These are phyloP conservation scores for Telfairia occidentalis DNA, from an alignment of 331 rosid genomes.

Conservation along the genomic window DNA sequence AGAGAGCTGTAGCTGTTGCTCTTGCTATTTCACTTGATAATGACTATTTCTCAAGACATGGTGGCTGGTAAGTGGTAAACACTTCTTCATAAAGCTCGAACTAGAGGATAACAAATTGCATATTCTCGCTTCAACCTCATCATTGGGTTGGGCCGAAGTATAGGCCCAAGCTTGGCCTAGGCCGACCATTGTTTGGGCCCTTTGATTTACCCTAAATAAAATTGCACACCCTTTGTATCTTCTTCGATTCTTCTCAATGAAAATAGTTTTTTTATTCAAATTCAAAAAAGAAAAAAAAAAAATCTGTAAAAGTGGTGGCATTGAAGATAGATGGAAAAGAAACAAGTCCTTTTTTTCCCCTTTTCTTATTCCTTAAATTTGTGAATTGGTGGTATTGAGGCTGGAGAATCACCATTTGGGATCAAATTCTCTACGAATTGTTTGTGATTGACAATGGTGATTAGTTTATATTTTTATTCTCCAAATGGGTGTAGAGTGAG, in stretches of 20 bases:
- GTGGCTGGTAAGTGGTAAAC: conserved; percentile 65
- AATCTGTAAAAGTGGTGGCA: background rate
- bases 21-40: conserved; percentile 94
- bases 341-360: background rate
- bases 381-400: background rate
- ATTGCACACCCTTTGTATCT: background rate
- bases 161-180: too few relatives aligned
- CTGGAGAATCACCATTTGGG: background rate
- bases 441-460: background rate
- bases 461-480: background rate
- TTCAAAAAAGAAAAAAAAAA: background rate
- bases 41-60: conserved; percentile 90
- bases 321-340: background rate
- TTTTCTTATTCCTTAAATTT: background rate
- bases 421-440: background rate
- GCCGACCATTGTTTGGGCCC: too few relatives aligned
- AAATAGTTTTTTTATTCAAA: background rate
- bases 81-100: background rate
- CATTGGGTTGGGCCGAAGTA: too few relatives aligned
- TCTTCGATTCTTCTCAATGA: background rate
- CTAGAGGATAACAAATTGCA: background rate
- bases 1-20: conserved; percentile 88
- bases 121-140: background rate
- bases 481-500: too few relatives aligned
- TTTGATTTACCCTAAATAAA: background rate